phyloP scores from a whole-genome alignment of 2,329 filamentous ascomycete genomes.

The Ophiostoma montium region DNA sequence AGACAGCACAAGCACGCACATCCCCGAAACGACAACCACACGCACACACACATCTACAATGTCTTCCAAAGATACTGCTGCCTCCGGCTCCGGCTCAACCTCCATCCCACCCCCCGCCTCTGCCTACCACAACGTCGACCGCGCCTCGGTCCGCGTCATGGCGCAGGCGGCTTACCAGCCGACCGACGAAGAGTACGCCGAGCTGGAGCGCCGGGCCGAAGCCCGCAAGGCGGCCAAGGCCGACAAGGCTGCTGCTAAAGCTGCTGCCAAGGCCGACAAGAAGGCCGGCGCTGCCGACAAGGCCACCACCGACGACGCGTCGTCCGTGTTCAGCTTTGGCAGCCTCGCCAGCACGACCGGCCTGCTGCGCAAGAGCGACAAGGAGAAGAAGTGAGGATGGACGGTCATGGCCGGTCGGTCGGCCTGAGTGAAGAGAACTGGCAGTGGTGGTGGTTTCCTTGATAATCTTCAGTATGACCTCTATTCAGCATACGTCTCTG shows the following conservation, averaged over 20 bases:
- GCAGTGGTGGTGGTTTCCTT: too few species aligned
- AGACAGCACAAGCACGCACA: too few species aligned
- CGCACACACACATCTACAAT: too few species aligned
- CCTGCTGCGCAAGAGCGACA: constrained; percentile 7
- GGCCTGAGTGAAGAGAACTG: too few species aligned
- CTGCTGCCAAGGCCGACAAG: constrained; percentile 1
- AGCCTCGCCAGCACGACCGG: constrained; percentile 13
- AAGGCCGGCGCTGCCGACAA: neutral
- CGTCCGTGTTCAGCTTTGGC: neutral
- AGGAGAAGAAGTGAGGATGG: neutral
- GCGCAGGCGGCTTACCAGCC: constrained; percentile 7
- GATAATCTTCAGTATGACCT: too few species aligned
- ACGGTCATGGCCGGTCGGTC: too few species aligned
- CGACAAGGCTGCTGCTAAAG: neutral
- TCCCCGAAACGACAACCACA: too few species aligned
- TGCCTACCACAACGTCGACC: constrained; percentile 3
- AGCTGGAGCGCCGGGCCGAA: constrained; percentile 4
- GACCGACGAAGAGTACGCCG: constrained; percentile 1
- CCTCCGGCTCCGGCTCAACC: too few species aligned
- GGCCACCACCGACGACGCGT: neutral
- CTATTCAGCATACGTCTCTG: too few species aligned
- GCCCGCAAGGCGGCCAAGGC: constrained; percentile 2
- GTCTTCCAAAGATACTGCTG: too few species aligned
- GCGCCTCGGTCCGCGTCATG: constrained; percentile 1
- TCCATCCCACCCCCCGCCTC: neutral